These are phyloP conservation scores for Salix caprea DNA, from an alignment of 345 rosid species.

Conservation along the genomic window DNA sequence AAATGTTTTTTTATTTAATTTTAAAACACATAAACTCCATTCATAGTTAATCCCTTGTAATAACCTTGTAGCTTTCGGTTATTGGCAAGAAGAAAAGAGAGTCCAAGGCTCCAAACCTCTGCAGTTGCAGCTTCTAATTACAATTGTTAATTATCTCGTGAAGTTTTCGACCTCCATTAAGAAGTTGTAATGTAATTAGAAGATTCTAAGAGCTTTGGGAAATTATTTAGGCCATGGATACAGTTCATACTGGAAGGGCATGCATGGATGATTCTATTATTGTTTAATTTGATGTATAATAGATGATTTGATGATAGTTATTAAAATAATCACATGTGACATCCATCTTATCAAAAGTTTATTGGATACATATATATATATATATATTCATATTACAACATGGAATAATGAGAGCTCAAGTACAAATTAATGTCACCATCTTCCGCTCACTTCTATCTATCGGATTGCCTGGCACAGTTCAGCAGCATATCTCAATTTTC, in stretches of 20 bases:
- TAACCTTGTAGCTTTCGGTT: too few species aligned
- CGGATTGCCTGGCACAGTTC: neutral
- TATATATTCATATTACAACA: neutral
- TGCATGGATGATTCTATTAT: too few species aligned
- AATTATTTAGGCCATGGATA: neutral
- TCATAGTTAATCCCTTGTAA: too few species aligned
- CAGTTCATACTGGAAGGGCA: neutral
- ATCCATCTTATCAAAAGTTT: neutral
- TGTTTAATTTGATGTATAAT: too few species aligned
- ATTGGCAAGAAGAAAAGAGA: too few species aligned
- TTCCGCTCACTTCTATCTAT: neutral
- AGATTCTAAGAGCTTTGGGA: too few species aligned
- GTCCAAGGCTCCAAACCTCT: too few species aligned
- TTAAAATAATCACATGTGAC: neutral
- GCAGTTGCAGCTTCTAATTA: neutral
- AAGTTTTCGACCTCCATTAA: neutral
- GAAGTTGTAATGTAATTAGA: too few species aligned
- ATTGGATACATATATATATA: neutral
- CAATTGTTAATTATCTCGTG: neutral
- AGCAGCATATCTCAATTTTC: neutral
- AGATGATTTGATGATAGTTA: neutral
- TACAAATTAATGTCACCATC: neutral
- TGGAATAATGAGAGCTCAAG: neutral
- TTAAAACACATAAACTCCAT: too few species aligned
- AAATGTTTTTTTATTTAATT: too few species aligned